Percentiles rank a stretch among this genome's conserved stretches.
These are phyloP conservation scores for Aurantiochytrium sp. DNA, from an alignment of 108 stramenopile species.

Conservation along the genomic window DNA sequence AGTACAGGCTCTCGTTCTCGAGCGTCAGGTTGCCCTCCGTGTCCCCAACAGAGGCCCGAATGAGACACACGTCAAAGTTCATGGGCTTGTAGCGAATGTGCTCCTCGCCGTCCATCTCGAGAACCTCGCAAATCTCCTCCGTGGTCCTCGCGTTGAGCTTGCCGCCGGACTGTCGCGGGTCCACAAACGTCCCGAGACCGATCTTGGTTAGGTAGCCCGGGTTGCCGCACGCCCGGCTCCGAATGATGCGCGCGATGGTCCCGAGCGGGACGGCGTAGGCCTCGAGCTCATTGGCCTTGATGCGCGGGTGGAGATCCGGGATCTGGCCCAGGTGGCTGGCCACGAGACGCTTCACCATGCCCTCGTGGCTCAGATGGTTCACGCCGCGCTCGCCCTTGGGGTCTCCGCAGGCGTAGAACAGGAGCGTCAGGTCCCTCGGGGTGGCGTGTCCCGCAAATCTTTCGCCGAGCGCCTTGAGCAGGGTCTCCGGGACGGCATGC, in stretches of 20 bases:
- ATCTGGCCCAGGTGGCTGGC: slow-evolving; percentile 71
- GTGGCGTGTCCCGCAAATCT: slow-evolving; percentile 58
- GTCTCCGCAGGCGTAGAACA: slow-evolving; percentile 72
- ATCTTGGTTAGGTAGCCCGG: slow-evolving; percentile 72
- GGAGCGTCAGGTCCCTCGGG: slow-evolving; percentile 61
- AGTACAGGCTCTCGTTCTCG: slow-evolving; percentile 66
- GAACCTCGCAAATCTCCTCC: not conserved
- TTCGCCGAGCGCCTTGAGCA: slow-evolving; percentile 51
- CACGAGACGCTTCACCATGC: slow-evolving; percentile 65
- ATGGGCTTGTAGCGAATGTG: slow-evolving; percentile 71
- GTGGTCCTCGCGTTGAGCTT: not conserved
- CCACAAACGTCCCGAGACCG: slow-evolving; percentile 71
- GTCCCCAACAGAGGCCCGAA: slow-evolving; percentile 74
- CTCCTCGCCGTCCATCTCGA: not conserved
- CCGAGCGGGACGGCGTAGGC: slow-evolving; percentile 73
- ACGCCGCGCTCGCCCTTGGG: slow-evolving; percentile 60
- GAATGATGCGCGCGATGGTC: slow-evolving; percentile 68
- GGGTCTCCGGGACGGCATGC: slow-evolving; percentile 59
- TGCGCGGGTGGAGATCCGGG: slow-evolving; percentile 61
- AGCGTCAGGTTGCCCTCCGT: slow-evolving; percentile 63
- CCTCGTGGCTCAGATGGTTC: slow-evolving; percentile 57
- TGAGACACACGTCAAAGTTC: slow-evolving; percentile 68
- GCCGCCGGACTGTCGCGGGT: slow-evolving; percentile 53
- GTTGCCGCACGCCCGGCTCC: slow-evolving; percentile 65
- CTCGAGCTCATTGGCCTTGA: slow-evolving; percentile 59